phyloP scores from a whole-genome alignment of 768 basidiomycete species.

The Boletus rubropictus region DNA sequence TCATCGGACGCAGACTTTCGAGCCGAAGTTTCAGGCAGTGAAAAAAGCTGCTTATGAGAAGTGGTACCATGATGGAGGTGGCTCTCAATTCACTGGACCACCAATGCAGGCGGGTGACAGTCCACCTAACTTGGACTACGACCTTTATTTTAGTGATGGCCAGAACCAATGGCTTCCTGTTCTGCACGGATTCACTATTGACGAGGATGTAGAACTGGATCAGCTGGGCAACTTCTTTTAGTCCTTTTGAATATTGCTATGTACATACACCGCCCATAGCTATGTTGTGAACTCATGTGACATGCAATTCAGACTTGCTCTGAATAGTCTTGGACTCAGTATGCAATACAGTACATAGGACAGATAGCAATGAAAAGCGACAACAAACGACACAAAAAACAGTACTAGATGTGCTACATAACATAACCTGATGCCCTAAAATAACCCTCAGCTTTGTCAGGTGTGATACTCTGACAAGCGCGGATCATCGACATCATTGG shows the following conservation, averaged over 20 bases:
- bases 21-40: not conserved
- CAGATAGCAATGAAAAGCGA: no score
- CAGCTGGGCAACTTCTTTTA: no score
- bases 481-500: not conserved
- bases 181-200: not conserved
- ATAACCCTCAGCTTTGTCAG: conserved; percentile 2
- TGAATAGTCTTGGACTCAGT: no score
- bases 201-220: not conserved
- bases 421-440: no score
- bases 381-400: not conserved
- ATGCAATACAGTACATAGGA: no score
- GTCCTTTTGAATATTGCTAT: no score
- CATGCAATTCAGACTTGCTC: no score
- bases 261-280: not conserved
- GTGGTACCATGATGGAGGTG: not conserved
- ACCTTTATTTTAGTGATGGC: not conserved
- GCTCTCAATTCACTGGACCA: not conserved
- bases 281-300: no score
- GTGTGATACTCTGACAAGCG: conserved; percentile 1
- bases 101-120: no score
- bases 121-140: not conserved
- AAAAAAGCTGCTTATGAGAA: not conserved
- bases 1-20: not conserved
- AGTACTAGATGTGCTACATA: not conserved
- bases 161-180: not conserved